A percentile compares a stretch with the other conserved stretches of the same genome.
These are phyloP conservation scores for Rhodomyrtus psidioides DNA, from an alignment of 441 rosid species.

Conservation along the genomic window DNA sequence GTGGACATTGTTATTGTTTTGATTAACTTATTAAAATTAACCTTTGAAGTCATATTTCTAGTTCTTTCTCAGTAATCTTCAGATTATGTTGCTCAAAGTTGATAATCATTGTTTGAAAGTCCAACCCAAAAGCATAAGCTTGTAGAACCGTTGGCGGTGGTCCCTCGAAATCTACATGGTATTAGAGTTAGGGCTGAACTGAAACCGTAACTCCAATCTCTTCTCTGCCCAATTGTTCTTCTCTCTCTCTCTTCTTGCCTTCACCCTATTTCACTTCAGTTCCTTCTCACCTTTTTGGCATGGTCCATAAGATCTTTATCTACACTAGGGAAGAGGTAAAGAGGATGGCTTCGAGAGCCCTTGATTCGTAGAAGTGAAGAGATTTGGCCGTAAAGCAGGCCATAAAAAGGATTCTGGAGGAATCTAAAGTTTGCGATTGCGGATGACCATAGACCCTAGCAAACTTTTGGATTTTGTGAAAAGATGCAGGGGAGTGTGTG, in stretches of 20 bases:
- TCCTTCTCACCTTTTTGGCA: conserved; percentile 16
- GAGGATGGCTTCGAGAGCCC: conserved; percentile 67
- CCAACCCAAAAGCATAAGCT: too few species aligned
- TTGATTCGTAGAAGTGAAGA: conserved; percentile 45
- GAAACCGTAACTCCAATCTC: too few species aligned
- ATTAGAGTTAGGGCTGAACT: too few species aligned
- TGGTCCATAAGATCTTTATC: conserved; percentile 82
- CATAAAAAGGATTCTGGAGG: background rate
- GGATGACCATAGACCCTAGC: background rate
- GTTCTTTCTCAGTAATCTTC: background rate
- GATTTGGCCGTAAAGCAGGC: conserved; percentile 6
- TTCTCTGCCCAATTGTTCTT: too few species aligned
- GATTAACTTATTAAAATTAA: background rate
- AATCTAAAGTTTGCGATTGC: background rate
- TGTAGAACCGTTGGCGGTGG: too few species aligned
- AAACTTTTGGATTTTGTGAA: background rate
- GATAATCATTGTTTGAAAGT: background rate
- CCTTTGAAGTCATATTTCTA: background rate
- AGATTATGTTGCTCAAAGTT: background rate
- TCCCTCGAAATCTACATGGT: too few species aligned
- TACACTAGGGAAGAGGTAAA: conserved; percentile 89
- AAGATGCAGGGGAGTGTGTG: background rate
- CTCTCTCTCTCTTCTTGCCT: too few species aligned
- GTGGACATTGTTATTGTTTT: background rate
- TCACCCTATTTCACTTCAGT: too few species aligned